Conservation (phyloP, 2,329 filamentous ascomycete genomes). For the Talaromyces sp. region DNA sequence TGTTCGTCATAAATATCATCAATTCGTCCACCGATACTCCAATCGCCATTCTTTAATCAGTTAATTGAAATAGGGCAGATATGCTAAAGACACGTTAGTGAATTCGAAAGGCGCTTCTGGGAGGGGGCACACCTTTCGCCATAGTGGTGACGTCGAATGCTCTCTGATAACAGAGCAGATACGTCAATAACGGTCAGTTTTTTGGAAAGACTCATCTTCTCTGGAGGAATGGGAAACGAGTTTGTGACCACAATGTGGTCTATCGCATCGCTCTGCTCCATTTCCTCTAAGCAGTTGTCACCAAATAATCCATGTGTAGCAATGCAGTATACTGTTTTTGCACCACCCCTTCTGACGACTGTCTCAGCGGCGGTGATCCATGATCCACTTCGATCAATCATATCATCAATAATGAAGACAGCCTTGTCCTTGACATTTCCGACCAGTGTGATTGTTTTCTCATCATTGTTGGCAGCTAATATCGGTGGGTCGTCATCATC, state of each 20-base stretch:
- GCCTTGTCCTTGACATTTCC: constrained; percentile 84
- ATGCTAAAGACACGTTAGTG: constrained; percentile 34
- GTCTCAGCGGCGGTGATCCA: constrained; percentile 98
- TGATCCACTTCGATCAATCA: constrained; percentile 95
- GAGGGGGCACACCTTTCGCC: constrained; percentile 65
- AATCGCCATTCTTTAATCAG: constrained; percentile 36
- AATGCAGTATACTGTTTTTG: constrained; percentile 95
- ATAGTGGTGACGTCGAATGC: constrained; percentile 93
- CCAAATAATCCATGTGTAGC: constrained; percentile 95
- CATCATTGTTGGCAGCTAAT: constrained; percentile 65
- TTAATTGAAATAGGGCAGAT: constrained; percentile 62
- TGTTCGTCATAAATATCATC: constrained; percentile 13
- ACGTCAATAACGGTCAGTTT: constrained; percentile 90
- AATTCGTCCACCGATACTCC: constrained; percentile 7
- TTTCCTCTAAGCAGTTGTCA: constrained; percentile 79
- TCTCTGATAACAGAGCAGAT: constrained; percentile 81
- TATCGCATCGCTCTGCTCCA: constrained; percentile 90
- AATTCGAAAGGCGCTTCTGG: constrained; percentile 29
- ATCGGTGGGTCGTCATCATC: constrained; percentile 73
- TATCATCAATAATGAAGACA: constrained; percentile 95
- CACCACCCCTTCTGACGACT: constrained; percentile 85
- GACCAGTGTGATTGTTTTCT: constrained; percentile 96
- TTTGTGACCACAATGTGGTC: constrained; percentile 94
- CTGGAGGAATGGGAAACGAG: constrained; percentile 84
- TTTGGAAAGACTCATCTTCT: constrained; percentile 65